Conservation (phyloP, 164 flowering plant species). For the Berberis thunbergii region DNA sequence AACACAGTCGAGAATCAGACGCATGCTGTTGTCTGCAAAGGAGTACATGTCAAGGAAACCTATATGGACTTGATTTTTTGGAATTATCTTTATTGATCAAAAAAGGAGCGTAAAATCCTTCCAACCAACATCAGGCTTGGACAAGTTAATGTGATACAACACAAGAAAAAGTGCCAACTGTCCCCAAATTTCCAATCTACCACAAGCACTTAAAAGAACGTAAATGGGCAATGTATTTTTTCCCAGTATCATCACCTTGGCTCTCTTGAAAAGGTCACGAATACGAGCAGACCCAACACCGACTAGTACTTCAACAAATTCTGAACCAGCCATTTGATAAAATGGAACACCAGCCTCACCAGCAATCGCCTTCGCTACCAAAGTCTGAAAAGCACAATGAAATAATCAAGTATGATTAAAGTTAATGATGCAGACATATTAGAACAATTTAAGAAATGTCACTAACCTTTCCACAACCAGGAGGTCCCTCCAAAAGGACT, state of each 20-base stretch:
- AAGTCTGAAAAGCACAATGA: constrained; percentile 43
- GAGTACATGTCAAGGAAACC: too few relatives aligned
- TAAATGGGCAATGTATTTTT: not conserved
- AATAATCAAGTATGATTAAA: not conserved
- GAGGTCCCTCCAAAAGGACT: constrained; percentile 95
- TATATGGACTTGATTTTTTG: too few relatives aligned
- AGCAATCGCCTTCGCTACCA: constrained; percentile 97
- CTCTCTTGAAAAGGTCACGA: constrained; percentile 88
- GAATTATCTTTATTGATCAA: too few relatives aligned
- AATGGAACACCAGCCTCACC: constrained; percentile 99
- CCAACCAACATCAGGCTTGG: too few relatives aligned
- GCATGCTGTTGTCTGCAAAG: too few relatives aligned
- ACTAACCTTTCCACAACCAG: constrained; percentile 97
- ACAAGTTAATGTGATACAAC: too few relatives aligned
- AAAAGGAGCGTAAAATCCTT: too few relatives aligned
- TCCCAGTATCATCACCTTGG: constrained; percentile 47
- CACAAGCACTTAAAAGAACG: too few relatives aligned
- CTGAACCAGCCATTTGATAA: constrained; percentile 98
- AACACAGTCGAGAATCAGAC: too few relatives aligned
- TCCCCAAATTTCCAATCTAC: too few relatives aligned
- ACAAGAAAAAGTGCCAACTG: too few relatives aligned
- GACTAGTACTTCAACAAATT: constrained; percentile 94
- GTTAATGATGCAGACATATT: not conserved
- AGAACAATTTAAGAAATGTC: constrained; percentile 1
- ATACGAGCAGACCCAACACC: constrained; percentile 99